A percentile compares a stretch with the other conserved stretches of the same genome.
Evolutionary conservation across 2,329 filamentous ascomycete species (phyloP).

Genomic region (Neopestalotiopsis clavispora): DNA sequence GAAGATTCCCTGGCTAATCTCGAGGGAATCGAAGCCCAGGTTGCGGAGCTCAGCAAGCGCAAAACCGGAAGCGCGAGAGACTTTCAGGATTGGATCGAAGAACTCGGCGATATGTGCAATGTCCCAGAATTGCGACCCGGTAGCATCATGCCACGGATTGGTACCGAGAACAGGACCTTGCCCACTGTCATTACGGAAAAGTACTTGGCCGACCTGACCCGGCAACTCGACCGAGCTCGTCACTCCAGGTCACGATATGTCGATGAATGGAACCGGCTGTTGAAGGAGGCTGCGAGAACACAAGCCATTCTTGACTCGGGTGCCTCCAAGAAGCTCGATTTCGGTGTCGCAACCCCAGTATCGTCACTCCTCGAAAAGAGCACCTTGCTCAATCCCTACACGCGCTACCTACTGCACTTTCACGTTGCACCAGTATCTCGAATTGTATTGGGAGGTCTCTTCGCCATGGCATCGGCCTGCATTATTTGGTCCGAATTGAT

Average conservation of each 20-base stretch:
- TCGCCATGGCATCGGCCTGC: conserved; percentile 76
- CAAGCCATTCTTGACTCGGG: conserved; percentile 86
- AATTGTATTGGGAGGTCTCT: conserved; percentile 67
- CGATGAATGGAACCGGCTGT: conserved; percentile 82
- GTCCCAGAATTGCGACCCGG: conserved; percentile 66
- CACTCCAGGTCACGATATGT: conserved; percentile 84
- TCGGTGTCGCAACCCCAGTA: conserved; percentile 63
- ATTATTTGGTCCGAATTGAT: conserved; percentile 95
- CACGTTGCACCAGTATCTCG: conserved; percentile 73
- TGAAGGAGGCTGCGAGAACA: conserved; percentile 74
- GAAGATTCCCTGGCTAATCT: conserved; percentile 81
- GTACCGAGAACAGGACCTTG: conserved; percentile 53
- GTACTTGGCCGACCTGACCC: conserved; percentile 88
- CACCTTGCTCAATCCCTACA: conserved; percentile 76
- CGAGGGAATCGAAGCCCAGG: conserved; percentile 81
- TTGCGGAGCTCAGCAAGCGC: conserved; percentile 77
- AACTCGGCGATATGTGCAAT: conserved; percentile 79
- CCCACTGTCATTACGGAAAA: conserved; percentile 90
- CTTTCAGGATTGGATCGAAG: conserved; percentile 95
- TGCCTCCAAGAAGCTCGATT: conserved; percentile 79
- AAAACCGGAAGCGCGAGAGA: conserved; percentile 78
- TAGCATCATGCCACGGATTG: conserved; percentile 43
- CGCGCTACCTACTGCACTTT: conserved; percentile 78
- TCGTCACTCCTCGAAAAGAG: conserved; percentile 58
- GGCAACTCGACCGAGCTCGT: conserved; percentile 79